A percentile compares a stretch with the other conserved stretches of the same genome.
phyloP scores from a whole-genome alignment of 352 stramenopile species.

The Globisporangium yorkense region DNA sequence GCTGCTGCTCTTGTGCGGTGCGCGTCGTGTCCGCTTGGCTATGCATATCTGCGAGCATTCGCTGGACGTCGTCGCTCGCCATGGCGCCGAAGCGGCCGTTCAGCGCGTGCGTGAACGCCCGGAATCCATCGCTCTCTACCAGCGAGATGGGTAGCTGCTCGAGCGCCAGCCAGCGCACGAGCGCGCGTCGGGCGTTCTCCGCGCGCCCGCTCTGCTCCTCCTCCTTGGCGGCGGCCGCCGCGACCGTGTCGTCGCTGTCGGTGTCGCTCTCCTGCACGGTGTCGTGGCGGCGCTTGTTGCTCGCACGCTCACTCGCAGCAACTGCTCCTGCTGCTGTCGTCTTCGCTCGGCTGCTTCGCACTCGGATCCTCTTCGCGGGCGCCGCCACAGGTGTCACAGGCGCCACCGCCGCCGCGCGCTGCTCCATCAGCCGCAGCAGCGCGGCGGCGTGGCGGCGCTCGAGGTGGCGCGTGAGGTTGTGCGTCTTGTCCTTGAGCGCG shows the following conservation, averaged over 20 bases:
- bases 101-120: slow-evolving; percentile 26
- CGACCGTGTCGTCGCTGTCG: not conserved
- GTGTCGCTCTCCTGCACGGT: slow-evolving; percentile 1
- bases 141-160: slow-evolving; percentile 38
- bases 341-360: not conserved
- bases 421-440: slow-evolving; percentile 42
- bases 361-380: slow-evolving; percentile 4
- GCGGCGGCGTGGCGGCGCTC: slow-evolving; percentile 46
- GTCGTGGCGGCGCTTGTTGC: not conserved
- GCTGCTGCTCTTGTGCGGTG: not conserved
- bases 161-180: slow-evolving; percentile 35
- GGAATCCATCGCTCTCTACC: slow-evolving; percentile 33
- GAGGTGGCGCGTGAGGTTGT: slow-evolving; percentile 57
- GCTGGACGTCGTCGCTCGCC: slow-evolving; percentile 20
- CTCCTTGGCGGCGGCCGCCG: not conserved
- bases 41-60: slow-evolving; percentile 19
- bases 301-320: not conserved
- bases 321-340: slow-evolving; percentile 1
- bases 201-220: not conserved
- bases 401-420: slow-evolving; percentile 16
- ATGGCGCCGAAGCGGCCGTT: slow-evolving; percentile 29
- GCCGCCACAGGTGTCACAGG: slow-evolving; percentile 4
- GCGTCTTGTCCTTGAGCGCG: slow-evolving; percentile 59
- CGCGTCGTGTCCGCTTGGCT: not conserved
- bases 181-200: slow-evolving; percentile 21